phyloP scores from a whole-genome alignment of 2,329 filamentous ascomycete genomes.

The Penicillium verrucosum region DNA sequence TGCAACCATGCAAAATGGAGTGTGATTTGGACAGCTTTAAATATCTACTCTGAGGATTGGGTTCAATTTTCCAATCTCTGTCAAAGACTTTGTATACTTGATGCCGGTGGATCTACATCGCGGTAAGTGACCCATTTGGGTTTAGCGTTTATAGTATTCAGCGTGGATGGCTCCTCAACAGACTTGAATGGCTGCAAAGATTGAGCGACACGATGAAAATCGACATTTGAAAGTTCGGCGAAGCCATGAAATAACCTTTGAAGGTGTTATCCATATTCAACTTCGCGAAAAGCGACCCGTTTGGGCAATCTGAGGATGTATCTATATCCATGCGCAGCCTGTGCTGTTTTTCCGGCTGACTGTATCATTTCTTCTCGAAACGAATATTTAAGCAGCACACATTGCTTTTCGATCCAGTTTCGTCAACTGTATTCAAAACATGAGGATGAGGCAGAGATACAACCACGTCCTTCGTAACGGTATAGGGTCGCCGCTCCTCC shows the following conservation, averaged over 20 bases:
- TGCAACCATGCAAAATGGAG: not conserved
- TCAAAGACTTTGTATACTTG: not conserved
- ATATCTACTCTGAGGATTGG: not conserved
- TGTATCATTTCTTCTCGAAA: not conserved
- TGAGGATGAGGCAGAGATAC: not conserved
- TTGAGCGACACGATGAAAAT: not conserved
- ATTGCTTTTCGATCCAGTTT: not conserved
- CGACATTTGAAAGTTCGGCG: not conserved
- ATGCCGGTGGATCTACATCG: not conserved
- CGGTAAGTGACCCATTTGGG: not conserved
- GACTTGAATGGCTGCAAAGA: not conserved
- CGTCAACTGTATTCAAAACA: not conserved
- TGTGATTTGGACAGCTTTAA: not conserved
- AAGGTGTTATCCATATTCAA: not conserved
- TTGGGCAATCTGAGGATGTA: not conserved
- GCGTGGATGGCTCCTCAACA: not conserved
- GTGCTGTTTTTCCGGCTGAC: not conserved
- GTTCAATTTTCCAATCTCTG: not conserved
- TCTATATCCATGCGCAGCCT: no score
- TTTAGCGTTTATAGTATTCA: not conserved
- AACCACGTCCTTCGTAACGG: not conserved
- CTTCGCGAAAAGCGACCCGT: slow-evolving; percentile 23
- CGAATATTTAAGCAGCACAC: not conserved
- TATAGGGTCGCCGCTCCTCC: slow-evolving; percentile 6
- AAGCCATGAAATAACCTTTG: not conserved